A percentile compares a stretch with the other conserved stretches of the same genome.
These are phyloP conservation scores for Ganoderma resinaceum DNA, from an alignment of 1,284 basidiomycete species.

Conservation along the genomic window DNA sequence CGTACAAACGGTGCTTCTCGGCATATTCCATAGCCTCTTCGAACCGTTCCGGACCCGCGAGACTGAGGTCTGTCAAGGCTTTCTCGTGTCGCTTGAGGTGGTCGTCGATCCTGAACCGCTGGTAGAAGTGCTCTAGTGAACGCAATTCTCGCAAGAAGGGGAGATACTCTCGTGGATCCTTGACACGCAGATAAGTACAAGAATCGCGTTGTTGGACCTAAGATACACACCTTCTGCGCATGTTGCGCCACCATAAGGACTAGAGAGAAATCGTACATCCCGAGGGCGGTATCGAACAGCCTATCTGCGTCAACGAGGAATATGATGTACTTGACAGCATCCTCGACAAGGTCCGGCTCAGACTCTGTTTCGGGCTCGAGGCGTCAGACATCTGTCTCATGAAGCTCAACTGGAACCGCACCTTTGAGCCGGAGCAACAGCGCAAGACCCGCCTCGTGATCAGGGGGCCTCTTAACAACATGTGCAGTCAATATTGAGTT, in stretches of 20 bases:
- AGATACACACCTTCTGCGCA: slow-evolving; percentile 81
- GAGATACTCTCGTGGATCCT: slow-evolving; percentile 98
- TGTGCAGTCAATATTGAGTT: slow-evolving; percentile 94
- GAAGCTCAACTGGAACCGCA: slow-evolving; percentile 36
- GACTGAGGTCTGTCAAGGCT: slow-evolving; percentile 79
- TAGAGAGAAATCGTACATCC: slow-evolving; percentile 98
- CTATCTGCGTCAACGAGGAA: slow-evolving; percentile 95
- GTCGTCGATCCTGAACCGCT: slow-evolving; percentile 93
- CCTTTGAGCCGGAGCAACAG: slow-evolving; percentile 85
- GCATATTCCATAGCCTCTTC: slow-evolving; percentile 85
- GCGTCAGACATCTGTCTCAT: background rate
- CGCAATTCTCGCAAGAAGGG: slow-evolving; percentile 94
- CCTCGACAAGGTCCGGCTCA: slow-evolving; percentile 84
- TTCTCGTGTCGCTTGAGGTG: slow-evolving; percentile 81
- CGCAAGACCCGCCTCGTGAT: slow-evolving; percentile 86
- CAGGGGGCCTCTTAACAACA: slow-evolving; percentile 91
- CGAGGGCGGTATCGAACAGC: slow-evolving; percentile 93
- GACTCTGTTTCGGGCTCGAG: slow-evolving; percentile 53
- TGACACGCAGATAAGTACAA: background rate
- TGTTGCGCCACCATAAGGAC: slow-evolving; percentile 97
- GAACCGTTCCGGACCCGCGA: slow-evolving; percentile 79
- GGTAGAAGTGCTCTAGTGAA: slow-evolving; percentile 82
- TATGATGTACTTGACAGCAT: slow-evolving; percentile 98
- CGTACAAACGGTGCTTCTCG: slow-evolving; percentile 81
- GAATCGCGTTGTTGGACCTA: background rate